Percentiles rank a stretch among this genome's conserved stretches.
Conservation (phyloP, 192 early-diverging fungal species). For the Gaertneriomyces sp. region DNA sequence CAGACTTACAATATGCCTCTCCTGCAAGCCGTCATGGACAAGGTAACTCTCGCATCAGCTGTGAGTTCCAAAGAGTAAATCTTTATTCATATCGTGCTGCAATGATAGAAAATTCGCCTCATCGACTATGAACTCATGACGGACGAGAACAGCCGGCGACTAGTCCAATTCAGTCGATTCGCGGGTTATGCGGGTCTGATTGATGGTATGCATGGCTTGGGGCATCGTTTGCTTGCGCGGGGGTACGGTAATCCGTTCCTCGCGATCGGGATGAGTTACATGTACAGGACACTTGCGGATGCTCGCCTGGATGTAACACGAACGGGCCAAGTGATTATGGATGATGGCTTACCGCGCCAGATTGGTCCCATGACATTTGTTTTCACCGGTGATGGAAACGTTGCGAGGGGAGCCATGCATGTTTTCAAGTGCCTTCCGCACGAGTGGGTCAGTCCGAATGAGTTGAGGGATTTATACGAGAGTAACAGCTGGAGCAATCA, state of each 20-base stretch:
- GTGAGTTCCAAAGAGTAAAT: not conserved
- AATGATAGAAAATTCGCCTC: slow-evolving; percentile 60
- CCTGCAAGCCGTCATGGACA: slow-evolving; percentile 83
- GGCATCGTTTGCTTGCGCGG: slow-evolving; percentile 80
- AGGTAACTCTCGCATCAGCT: slow-evolving; percentile 45
- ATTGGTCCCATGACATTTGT: slow-evolving; percentile 89
- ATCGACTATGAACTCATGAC: slow-evolving; percentile 96
- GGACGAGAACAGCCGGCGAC: slow-evolving; percentile 64
- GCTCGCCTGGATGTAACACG: slow-evolving; percentile 54
- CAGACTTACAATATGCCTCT: slow-evolving; percentile 91
- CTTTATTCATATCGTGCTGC: not conserved
- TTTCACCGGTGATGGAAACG: slow-evolving; percentile 90
- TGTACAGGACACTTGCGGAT: slow-evolving; percentile 51
- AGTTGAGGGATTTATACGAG: slow-evolving; percentile 42
- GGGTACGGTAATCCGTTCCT: slow-evolving; percentile 93
- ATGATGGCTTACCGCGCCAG: slow-evolving; percentile 80
- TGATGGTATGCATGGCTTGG: slow-evolving; percentile 87
- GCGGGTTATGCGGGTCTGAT: slow-evolving; percentile 95
- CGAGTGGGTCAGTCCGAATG: slow-evolving; percentile 72
- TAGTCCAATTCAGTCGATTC: slow-evolving; percentile 89
- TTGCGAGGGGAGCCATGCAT: slow-evolving; percentile 80
- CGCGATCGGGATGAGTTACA: slow-evolving; percentile 36
- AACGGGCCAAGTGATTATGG: slow-evolving; percentile 76
- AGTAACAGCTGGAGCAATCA: slow-evolving; percentile 55
- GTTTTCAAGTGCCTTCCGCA: slow-evolving; percentile 90